These are phyloP conservation scores for Melaleuca alternifolia DNA, from an alignment of 345 rosid species.

Conservation along the genomic window DNA sequence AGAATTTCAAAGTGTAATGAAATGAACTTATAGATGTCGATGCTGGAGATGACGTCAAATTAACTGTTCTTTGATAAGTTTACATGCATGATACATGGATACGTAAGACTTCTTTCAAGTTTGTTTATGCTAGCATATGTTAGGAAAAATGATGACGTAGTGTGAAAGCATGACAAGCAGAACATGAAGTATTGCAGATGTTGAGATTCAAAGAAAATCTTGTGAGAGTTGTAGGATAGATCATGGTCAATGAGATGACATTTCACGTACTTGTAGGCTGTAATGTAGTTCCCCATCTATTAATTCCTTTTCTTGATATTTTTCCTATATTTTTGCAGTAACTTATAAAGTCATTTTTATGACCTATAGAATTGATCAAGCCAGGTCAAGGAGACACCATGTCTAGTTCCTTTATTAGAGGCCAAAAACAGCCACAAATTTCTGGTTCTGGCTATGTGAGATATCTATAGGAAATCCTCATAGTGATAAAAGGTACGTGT, in stretches of 20 bases:
- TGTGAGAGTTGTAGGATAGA: neutral
- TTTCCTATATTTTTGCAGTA: neutral
- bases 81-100: neutral
- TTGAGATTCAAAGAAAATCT: neutral
- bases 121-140: neutral
- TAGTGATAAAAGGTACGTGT: neutral
- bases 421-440: neutral
- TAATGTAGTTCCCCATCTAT: neutral
- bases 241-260: neutral
- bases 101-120: neutral
- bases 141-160: neutral
- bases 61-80: neutral
- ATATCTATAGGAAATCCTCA: neutral
- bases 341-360: neutral
- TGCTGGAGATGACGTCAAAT: neutral
- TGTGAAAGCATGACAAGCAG: neutral
- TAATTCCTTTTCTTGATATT: neutral
- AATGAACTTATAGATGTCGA: neutral
- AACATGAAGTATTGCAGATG: neutral
- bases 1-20: neutral
- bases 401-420: neutral
- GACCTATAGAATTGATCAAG: neutral
- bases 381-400: neutral
- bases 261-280: neutral
- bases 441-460: neutral